Conservation (phyloP, 139 green algal species). For the Picochlorum sp. region DNA sequence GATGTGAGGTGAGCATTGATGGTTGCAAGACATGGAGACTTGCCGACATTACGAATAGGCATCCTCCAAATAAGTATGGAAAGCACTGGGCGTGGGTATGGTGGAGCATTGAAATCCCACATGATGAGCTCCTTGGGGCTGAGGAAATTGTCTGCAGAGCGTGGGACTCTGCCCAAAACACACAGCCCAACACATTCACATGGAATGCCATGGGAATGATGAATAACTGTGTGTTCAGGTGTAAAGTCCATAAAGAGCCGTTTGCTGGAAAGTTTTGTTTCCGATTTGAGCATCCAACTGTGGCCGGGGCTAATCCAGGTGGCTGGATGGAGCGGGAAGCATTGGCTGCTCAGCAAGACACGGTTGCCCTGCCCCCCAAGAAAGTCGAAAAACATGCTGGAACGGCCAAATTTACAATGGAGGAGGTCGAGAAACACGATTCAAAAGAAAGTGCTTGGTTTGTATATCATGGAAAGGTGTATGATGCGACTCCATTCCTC, state of each 20-base stretch:
- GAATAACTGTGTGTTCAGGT: constrained; percentile 87
- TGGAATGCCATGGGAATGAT: constrained; percentile 99
- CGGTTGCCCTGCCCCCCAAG: neutral
- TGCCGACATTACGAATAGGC: constrained; percentile 54
- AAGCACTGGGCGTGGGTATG: constrained; percentile 76
- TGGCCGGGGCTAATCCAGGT: constrained; percentile 37
- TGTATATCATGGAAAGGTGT: constrained; percentile 86
- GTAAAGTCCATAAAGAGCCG: constrained; percentile 23
- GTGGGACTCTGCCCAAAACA: constrained; percentile 78
- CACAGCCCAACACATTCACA: constrained; percentile 68
- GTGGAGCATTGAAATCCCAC: constrained; percentile 21
- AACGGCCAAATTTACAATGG: constrained; percentile 14
- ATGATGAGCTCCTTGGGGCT: constrained; percentile 46
- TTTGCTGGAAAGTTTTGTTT: constrained; percentile 28
- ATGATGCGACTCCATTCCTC: constrained; percentile 89
- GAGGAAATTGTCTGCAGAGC: constrained; percentile 69
- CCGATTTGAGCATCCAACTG: constrained; percentile 68
- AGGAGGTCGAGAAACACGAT: constrained; percentile 55
- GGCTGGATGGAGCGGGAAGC: constrained; percentile 47
- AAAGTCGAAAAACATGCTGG: neutral
- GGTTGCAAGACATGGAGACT: constrained; percentile 69
- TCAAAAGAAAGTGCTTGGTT: constrained; percentile 77
- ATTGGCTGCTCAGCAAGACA: neutral
- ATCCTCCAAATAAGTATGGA: constrained; percentile 59
- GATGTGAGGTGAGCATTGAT: constrained; percentile 88